Evolutionary conservation across 495 filamentous ascomycete species (phyloP), one percentile per base, ranked within the genome.

Genomic region (Friedmanniomyces endolithicus): DNA sequence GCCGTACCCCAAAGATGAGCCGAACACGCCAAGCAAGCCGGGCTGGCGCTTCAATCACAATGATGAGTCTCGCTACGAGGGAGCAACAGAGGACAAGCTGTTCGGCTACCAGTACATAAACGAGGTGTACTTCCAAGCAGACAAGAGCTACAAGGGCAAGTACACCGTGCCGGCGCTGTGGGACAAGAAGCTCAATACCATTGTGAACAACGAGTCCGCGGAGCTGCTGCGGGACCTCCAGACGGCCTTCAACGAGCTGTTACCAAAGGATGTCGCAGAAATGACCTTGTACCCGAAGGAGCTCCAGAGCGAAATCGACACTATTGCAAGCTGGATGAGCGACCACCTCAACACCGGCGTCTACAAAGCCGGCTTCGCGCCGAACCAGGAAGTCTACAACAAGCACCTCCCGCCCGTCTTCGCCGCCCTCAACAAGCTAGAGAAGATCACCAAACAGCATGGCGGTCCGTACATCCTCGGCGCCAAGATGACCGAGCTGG

Each of bases 111-210:
- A 68, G 19, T 79, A 72, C 52, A 57, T 79, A 23, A 71, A 75
- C 45, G 70, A 81, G 40, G 29, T 81, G 12, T 81, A 78, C 61
- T 77, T 80, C 62, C 68, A 66, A 12, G 72, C 69, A 2, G 75
- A 79, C 57, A 58, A 60, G 33, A 68, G 70, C 0, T 81, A 79
- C 56, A 70, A 76, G 50, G 78, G 77, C 0, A 61, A 73, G 39
- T 79, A 78, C 56, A 71, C 66, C 7, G 77, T 81, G n/a, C 76
- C 78, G 0, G 37, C 76, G n/a, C 64, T 81, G 2, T 81, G 76
- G 77, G 77, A 79, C 60, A 75, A 69, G 64, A 72, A 76, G 64
- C 64, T 63, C 1, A 58, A 64, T 7, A 72, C 64, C 8, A 70
- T 71, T 1, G 75, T 81, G 37, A 74, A 73, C 52, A 80, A 78